Evolutionary conservation across 192 early-diverging fungal genomes (phyloP), one percentile per base, ranked within the genome.

Genomic region (Backusella parvicylindrica): DNA sequence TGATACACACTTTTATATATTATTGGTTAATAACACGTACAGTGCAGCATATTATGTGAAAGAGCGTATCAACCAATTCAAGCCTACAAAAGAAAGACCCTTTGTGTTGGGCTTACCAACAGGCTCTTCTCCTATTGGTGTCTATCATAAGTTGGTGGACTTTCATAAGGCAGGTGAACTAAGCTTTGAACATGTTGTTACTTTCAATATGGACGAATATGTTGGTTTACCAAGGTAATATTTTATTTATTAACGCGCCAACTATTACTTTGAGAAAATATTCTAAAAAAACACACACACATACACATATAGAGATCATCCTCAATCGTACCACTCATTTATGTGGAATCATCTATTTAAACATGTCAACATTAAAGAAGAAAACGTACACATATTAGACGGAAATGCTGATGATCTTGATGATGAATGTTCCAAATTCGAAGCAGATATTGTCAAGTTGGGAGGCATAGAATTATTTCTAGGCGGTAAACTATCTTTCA

Each of bases 131-230:
- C 94, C 94, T 30, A 82, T 94, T 43, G 91, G 91, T 68, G 75
- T 76, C 5, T 95, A 95, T 85, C 91, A 91, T 82, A 88, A 90
- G 49, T 81, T 94, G 41, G 94, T 95, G 31, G 81, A 89, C 77
- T 86, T 90, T 77, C 85, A 89, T 86, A 83, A 86, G 40, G 84
- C 86, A 36, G 92, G 91, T 38, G 86, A 85, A 60, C 76, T 95
- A 40, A 91, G 91, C 35, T 95, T 95, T 84, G 86, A 91, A 77
- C 78, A 95, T 68, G 92, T 95, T 4, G 89, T 95, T 38, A 91
- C 92, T 13, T 95, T 95, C 84, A 95, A 95, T 84, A 95, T 95
- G 94, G 94, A 95, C 77, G 92, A 95, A 84, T 95, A 95, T 77
- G 92, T 94, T 41, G 91, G 91, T 68, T 83, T 94, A 64, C 90